phyloP scores from a whole-genome alignment of 2,329 filamentous ascomycete species.

The Beauveria medogensis region DNA sequence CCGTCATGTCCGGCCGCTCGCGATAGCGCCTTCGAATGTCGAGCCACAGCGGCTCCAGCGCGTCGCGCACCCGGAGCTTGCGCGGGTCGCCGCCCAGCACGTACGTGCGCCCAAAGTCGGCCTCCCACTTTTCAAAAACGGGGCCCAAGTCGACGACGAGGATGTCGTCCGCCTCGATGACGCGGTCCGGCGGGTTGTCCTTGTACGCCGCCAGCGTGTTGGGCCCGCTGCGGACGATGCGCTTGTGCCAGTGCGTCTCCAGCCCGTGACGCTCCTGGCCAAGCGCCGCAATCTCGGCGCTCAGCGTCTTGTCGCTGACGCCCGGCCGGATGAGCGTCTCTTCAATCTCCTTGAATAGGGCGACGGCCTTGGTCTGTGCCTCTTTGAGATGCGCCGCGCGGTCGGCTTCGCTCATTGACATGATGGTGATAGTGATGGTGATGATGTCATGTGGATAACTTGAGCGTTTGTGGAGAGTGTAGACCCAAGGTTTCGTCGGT shows the following conservation, averaged over 20 bases:
- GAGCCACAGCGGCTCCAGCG: conserved; percentile 38
- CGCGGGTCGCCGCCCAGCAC: conserved; percentile 38
- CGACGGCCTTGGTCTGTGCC: conserved; percentile 37
- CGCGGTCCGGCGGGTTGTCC: conserved; percentile 41
- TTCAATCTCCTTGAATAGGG: conserved; percentile 40
- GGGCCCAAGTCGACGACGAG: conserved; percentile 43
- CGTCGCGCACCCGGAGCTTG: conserved; percentile 36
- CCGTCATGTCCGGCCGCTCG: conserved; percentile 36
- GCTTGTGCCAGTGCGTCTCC: conserved; percentile 44
- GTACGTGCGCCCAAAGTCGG: conserved; percentile 45
- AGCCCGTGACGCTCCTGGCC: conserved; percentile 26
- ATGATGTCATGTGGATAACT: background rate
- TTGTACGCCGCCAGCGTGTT: conserved; percentile 40
- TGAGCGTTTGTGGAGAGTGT: background rate
- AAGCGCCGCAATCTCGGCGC: conserved; percentile 35
- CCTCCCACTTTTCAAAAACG: conserved; percentile 45
- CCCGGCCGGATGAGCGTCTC: conserved; percentile 36
- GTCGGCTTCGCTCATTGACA: conserved; percentile 10
- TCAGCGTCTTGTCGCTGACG: conserved; percentile 38
- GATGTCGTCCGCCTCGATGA: conserved; percentile 40
- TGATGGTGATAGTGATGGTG: background rate
- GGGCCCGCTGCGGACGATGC: conserved; percentile 39
- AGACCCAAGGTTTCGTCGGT: background rate
- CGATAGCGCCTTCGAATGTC: conserved; percentile 33
- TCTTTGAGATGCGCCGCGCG: conserved; percentile 31